Conservation (phyloP, 2,329 filamentous ascomycete species). For the Akanthomyces muscarius region DNA sequence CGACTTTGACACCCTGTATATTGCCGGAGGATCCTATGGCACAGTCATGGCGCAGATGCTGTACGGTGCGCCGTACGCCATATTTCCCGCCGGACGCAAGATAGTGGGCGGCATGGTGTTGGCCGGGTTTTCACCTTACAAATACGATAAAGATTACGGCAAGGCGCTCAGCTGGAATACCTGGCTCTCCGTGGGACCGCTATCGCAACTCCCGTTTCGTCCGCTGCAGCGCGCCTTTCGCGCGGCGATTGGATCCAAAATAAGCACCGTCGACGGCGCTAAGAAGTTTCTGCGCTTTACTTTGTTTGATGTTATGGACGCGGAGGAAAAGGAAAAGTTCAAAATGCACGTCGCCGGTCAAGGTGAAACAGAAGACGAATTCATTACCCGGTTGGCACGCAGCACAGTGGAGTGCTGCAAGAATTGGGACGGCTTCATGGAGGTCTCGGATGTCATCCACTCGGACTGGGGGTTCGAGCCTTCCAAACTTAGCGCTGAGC, state of each 20-base stretch:
- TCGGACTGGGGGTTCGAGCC: constrained; percentile 25
- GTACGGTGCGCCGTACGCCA: constrained; percentile 22
- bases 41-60: constrained; percentile 25
- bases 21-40: constrained; percentile 24
- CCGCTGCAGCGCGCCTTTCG: constrained; percentile 20
- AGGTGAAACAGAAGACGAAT: constrained; percentile 15
- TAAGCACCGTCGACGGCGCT: constrained; percentile 19
- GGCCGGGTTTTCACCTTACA: constrained; percentile 23
- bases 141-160: constrained; percentile 20
- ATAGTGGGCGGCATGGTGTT: constrained; percentile 20
- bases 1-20: constrained; percentile 19
- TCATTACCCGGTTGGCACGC: constrained; percentile 17
- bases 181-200: constrained; percentile 22
- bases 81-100: constrained; percentile 21
- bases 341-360: constrained; percentile 13
- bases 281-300: constrained; percentile 19
- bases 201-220: constrained; percentile 19
- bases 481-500: constrained; percentile 19
- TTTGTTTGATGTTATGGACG: constrained; percentile 20
- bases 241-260: constrained; percentile 16
- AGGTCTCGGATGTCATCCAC: constrained; percentile 24
- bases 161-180: constrained; percentile 22
- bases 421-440: constrained; percentile 26
- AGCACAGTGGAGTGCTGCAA: constrained; percentile 17
- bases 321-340: constrained; percentile 18